phyloP scores from a whole-genome alignment of 1,284 basidiomycete species.

The Cutaneotrichosporon mucoides region DNA sequence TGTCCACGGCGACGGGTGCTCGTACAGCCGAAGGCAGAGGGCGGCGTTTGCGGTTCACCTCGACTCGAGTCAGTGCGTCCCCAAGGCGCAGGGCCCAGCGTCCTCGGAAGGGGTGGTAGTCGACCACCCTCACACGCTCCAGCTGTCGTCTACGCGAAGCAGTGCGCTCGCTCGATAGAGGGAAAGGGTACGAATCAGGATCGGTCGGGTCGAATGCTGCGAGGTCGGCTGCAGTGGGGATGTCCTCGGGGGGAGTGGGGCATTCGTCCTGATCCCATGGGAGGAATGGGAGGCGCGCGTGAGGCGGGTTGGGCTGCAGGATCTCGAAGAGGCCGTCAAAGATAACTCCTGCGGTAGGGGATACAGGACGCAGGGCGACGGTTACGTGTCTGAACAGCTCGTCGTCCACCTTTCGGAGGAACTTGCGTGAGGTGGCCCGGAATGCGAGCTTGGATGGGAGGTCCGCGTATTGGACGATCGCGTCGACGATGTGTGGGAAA shows the following conservation, averaged over 20 bases:
- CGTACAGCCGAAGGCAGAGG: not conserved
- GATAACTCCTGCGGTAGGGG: not conserved
- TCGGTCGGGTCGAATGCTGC: not conserved
- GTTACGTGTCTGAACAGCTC: not conserved
- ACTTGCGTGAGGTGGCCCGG: not conserved
- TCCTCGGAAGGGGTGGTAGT: not conserved
- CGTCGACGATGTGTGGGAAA: not conserved
- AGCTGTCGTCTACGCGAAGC: not conserved
- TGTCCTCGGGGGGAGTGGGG: not conserved
- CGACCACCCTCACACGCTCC: not conserved
- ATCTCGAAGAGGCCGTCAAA: not conserved
- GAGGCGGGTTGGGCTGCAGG: not conserved
- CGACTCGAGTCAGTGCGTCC: not conserved
- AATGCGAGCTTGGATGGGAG: not conserved
- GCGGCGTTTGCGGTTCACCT: not conserved
- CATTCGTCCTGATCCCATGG: not conserved
- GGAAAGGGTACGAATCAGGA: not conserved
- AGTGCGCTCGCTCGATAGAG: not conserved
- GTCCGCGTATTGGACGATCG: conserved; percentile 9
- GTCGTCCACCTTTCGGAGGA: not conserved
- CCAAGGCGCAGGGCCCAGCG: not conserved
- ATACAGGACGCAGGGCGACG: not conserved
- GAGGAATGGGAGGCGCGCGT: not conserved
- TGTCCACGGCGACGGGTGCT: not conserved
- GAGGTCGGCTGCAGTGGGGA: not conserved